Conservation (phyloP, 2,329 filamentous ascomycete species). For the Colletotrichum musicola region DNA sequence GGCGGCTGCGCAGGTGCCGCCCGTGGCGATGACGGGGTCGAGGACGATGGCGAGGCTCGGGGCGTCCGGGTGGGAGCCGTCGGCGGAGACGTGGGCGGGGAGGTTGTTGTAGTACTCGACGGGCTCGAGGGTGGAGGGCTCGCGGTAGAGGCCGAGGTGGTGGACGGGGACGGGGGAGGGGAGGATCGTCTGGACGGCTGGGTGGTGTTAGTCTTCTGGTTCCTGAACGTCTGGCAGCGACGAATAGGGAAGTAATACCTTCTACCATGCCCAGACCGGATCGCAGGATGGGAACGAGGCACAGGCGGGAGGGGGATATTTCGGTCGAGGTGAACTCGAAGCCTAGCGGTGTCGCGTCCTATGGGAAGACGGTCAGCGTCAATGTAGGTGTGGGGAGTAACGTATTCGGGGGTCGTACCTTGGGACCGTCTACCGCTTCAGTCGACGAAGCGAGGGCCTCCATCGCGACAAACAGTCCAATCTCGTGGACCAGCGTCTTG, state of each 20-base stretch:
- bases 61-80: constrained; percentile 51
- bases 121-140: constrained; percentile 86
- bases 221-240: no score
- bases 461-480: constrained; percentile 82
- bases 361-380: constrained; percentile 8
- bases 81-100: constrained; percentile 72
- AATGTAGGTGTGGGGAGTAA: background rate
- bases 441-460: constrained; percentile 81
- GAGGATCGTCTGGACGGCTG: constrained; percentile 85
- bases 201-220: constrained; percentile 30
- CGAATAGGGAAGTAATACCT: constrained; percentile 67
- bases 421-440: constrained; percentile 67
- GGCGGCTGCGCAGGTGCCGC: constrained; percentile 88
- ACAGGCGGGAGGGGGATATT: constrained; percentile 76
- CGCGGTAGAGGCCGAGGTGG: constrained; percentile 94
- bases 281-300: constrained; percentile 90
- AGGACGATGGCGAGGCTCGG: constrained; percentile 81
- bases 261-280: constrained; percentile 94
- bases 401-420: constrained; percentile 58
- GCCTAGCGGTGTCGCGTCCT: constrained; percentile 85
- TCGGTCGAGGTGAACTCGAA: constrained; percentile 77
- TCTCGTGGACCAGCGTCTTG: constrained; percentile 86
- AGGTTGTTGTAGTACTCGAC: constrained; percentile 99
- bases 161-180: constrained; percentile 85
- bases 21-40: constrained; percentile 94